Evolutionary conservation across 2,329 filamentous ascomycete genomes (phyloP), one percentile per base, ranked within the genome.

Genomic region (Herpotrichia juniperi): DNA sequence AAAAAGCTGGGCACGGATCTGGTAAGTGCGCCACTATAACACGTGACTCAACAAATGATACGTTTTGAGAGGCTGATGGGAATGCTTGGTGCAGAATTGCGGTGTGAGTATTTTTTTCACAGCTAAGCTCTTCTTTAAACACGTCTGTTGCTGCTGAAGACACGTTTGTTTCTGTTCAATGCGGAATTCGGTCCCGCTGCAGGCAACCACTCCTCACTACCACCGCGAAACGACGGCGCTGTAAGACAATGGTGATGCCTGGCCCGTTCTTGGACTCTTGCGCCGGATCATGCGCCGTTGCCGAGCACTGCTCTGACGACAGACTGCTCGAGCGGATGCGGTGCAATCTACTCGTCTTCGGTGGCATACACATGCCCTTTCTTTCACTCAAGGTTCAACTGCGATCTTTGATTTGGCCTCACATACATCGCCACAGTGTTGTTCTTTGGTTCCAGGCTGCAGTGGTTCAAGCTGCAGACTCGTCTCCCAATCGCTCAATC

Each of bases 91-190:
- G 60, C 63, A 66, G 61, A 54, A 48, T 54, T 66, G 66, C 57
- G 53, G 57, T 59, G 59, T 59, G 49, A 51, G 32, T 24, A 30
- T 24, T 28, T 45, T 32, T 50, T 31, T 48, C 40, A 28, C 42
- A 43, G 43, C 50, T 35, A 42, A 39, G 28, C 14, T 42, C 46
- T 54, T 47, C 53, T 58, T 68, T 66, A 62, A 58, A 51, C 25
- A 17, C 26, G 8, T 28, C 42, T 42, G 37, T 42, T 46, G 40
- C 34, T 46, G 48, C 57, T 67, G 53, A 67, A 61, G 67, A 69
- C 68, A 72, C 68, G 67, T 71, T 69, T 60, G 50, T 43, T 57
- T 64, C 59, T 49, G 47, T 55, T 55, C 32, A 37, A 42, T 22
- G 42, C 49, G 51, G 51, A 42, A 54, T 48, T 52, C 56, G 54